Evolutionary conservation across 192 early-diverging fungal species (phyloP), one percentile per base, ranked within the genome.

Genomic region (Coemansia sp.): DNA sequence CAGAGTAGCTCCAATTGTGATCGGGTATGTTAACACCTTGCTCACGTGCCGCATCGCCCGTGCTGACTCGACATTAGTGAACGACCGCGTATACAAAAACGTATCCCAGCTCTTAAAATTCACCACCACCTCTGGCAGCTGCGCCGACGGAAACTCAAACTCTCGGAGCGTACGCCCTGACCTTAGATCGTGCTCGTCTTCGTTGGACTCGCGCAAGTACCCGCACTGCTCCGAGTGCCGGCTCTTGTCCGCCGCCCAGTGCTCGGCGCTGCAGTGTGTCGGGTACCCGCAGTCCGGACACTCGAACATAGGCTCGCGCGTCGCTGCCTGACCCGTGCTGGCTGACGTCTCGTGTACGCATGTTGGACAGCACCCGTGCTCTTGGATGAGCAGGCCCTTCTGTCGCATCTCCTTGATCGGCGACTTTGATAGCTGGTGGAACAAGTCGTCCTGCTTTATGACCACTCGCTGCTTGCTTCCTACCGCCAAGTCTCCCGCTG

Each of bases 261-360:
- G 92, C 69, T 87, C 78, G 50, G 85, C 77, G 66, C 84, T 85
- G 70, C 92, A 93, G 71, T 93, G 90, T 31, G 90, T 93, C 48
- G 91, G 91, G 64, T 89, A 91, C 39, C 91, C 91, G 74, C 91
- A 93, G 63, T 87, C 85, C 15, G 90, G 89, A 69, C 92, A 93
- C 69, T 91, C 90, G 51, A 84, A 91, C 34, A 58, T 63, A 14
- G 90, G 89, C 41, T 75, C 75, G 15, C 77, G 76, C 59, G 81
- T 86, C 41, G 78, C 77, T 3, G 68, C 74, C 6, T 75, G 45
- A 36, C 81, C 78, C 27, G 51, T 29, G 29, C 55, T 46, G 39
- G 63, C 66, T 36, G 76, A 36, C 25, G 80, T 75, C 53, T 90
- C 76, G 8, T 82, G 74, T 57, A 87, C 86, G 70, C 91, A 93